Evolutionary conservation across 2,329 filamentous ascomycete species (phyloP).

Genomic region (Alternaria consortialis): DNA sequence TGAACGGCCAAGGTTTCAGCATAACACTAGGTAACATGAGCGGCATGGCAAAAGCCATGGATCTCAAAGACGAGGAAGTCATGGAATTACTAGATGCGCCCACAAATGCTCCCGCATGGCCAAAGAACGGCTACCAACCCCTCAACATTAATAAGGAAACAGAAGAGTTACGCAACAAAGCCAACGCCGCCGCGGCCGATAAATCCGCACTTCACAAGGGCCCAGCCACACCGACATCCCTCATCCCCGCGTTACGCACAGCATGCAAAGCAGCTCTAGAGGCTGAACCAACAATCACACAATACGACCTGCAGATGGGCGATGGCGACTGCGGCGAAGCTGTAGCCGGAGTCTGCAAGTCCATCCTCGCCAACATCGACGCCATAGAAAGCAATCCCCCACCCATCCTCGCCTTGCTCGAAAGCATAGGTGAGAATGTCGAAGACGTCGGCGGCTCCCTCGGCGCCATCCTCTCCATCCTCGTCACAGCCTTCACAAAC

Average conservation of each 20-base stretch:
- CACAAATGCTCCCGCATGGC: slow-evolving; percentile 63
- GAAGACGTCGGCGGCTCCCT: slow-evolving; percentile 79
- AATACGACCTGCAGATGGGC: slow-evolving; percentile 81
- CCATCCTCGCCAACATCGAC: slow-evolving; percentile 57
- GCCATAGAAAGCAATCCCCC: slow-evolving; percentile 64
- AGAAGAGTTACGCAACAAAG: slow-evolving; percentile 37
- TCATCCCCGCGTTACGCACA: slow-evolving; percentile 53
- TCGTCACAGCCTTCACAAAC: slow-evolving; percentile 78
- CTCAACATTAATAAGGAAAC: slow-evolving; percentile 37
- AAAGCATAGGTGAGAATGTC: slow-evolving; percentile 67
- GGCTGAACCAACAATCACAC: slow-evolving; percentile 71
- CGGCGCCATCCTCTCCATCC: slow-evolving; percentile 81
- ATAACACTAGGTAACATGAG: slow-evolving; percentile 64
- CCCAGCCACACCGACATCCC: slow-evolving; percentile 51
- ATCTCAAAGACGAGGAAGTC: slow-evolving; percentile 52
- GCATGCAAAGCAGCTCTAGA: slow-evolving; percentile 61
- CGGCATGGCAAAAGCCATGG: slow-evolving; percentile 54
- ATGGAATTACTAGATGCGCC: slow-evolving; percentile 60
- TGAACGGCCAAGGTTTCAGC: slow-evolving; percentile 66
- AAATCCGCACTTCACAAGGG: slow-evolving; percentile 32
- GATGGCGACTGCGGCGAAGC: slow-evolving; percentile 86
- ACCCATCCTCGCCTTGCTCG: slow-evolving; percentile 64
- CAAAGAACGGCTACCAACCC: slow-evolving; percentile 57
- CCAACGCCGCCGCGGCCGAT: slow-evolving; percentile 37
- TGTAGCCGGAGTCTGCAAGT: slow-evolving; percentile 71